phyloP scores from a whole-genome alignment of 192 early-diverging fungal genomes.

The Dimargaris verticillata region DNA sequence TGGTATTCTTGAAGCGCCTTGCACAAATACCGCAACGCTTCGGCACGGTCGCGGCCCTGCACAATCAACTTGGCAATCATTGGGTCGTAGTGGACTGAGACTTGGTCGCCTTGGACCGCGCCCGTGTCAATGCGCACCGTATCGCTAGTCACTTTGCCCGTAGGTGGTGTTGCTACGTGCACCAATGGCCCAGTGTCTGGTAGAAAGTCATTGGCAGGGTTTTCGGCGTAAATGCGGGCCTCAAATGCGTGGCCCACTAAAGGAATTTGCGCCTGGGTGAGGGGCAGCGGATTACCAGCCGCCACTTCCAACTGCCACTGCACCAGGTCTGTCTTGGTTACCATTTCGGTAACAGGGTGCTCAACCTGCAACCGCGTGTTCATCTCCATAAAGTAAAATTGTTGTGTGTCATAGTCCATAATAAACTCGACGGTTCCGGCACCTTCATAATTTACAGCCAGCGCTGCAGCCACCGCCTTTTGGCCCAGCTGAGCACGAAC shows the following conservation, averaged over 20 bases:
- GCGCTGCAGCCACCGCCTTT: constrained; percentile 84
- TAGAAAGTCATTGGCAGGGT: constrained; percentile 72
- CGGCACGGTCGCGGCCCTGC: constrained; percentile 57
- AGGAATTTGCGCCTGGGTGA: constrained; percentile 28
- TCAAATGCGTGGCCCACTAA: constrained; percentile 82
- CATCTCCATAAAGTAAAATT: constrained; percentile 98
- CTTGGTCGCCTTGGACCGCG: constrained; percentile 74
- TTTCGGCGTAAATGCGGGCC: constrained; percentile 94
- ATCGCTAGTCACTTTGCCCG: constrained; percentile 28
- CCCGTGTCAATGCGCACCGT: constrained; percentile 83
- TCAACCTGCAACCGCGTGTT: constrained; percentile 89
- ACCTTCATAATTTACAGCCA: constrained; percentile 82
- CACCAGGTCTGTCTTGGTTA: constrained; percentile 83
- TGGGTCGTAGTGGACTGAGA: constrained; percentile 86
- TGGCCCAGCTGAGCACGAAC: constrained; percentile 54
- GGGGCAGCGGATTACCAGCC: constrained; percentile 69
- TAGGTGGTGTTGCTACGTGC: constrained; percentile 58
- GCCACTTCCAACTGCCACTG: constrained; percentile 94
- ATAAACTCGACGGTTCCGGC: constrained; percentile 98
- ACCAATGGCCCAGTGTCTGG: constrained; percentile 84
- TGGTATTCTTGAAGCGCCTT: constrained; percentile 75
- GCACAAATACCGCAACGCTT: constrained; percentile 62
- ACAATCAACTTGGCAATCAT: constrained; percentile 95
- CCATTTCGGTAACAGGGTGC: constrained; percentile 94
- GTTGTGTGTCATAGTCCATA: constrained; percentile 66